Percentiles rank a stretch among this genome's conserved stretches.
These are phyloP conservation scores for Fomitopsis schrenkii DNA, from an alignment of 1,284 basidiomycete species.

Conservation along the genomic window DNA sequence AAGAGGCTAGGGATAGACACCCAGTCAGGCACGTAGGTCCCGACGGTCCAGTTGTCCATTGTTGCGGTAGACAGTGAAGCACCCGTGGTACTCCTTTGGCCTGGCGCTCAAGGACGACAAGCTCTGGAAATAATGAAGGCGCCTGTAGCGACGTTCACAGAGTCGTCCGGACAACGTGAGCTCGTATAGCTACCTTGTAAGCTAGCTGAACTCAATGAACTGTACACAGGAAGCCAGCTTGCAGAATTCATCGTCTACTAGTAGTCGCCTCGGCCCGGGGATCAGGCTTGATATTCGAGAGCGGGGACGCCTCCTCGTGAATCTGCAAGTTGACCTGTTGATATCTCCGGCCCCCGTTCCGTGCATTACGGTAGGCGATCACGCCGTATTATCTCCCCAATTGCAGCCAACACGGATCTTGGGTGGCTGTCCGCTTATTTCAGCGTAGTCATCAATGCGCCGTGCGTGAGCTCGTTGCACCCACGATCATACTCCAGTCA, in stretches of 20 bases:
- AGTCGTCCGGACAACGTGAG: conserved; percentile 45
- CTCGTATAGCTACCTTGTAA: conserved; percentile 24
- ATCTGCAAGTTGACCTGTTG: neutral
- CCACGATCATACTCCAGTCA: conserved; percentile 52
- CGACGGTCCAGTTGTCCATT: conserved; percentile 38
- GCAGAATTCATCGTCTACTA: conserved; percentile 59
- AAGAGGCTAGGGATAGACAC: conserved; percentile 20
- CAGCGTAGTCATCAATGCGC: conserved; percentile 51
- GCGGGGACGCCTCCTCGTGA: conserved; percentile 37
- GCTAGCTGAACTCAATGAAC: neutral
- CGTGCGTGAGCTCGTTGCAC: conserved; percentile 53
- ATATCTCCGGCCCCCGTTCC: neutral
- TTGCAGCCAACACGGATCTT: conserved; percentile 60
- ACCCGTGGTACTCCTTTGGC: too few relatives aligned
- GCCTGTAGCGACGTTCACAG: too few relatives aligned
- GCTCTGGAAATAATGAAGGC: too few relatives aligned
- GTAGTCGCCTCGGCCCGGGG: conserved; percentile 46
- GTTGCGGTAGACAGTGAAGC: conserved; percentile 41
- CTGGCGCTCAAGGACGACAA: too few relatives aligned
- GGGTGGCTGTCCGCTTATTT: conserved; percentile 49
- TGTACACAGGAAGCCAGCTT: conserved; percentile 50
- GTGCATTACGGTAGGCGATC: conserved; percentile 36
- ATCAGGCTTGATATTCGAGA: conserved; percentile 46
- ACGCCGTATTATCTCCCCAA: conserved; percentile 60
- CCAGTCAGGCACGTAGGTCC: conserved; percentile 53